These are phyloP conservation scores for Pecoramyces ruminantium DNA, from an alignment of 192 early-diverging fungal genomes.

Conservation along the genomic window DNA sequence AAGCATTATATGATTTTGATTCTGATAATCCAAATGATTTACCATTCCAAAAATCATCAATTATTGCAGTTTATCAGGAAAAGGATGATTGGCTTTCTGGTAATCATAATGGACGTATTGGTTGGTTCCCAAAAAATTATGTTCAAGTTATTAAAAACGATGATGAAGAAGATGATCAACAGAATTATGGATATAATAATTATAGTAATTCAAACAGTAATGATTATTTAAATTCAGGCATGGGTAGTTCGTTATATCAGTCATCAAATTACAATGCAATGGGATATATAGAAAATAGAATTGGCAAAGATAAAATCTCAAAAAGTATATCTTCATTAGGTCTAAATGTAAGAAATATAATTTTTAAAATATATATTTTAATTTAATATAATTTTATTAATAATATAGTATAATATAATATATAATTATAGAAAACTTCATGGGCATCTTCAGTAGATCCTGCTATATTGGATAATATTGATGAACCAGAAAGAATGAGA, in stretches of 20 bases:
- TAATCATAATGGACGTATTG: constrained; percentile 15
- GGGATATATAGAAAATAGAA: too few relatives aligned
- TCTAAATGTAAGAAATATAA: too few relatives aligned
- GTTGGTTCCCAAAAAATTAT: constrained; percentile 48
- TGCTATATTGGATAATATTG: constrained; percentile 16
- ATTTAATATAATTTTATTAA: too few relatives aligned
- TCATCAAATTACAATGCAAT: neutral
- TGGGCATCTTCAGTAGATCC: constrained; percentile 32
- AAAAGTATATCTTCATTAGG: too few relatives aligned
- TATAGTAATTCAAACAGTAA: neutral
- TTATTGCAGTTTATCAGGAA: constrained; percentile 36
- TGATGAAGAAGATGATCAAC: constrained; percentile 6
- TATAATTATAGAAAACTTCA: neutral
- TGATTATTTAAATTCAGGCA: neutral
- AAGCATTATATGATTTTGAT: constrained; percentile 24
- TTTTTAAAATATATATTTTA: too few relatives aligned
- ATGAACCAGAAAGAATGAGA: constrained; percentile 47
- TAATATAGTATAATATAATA: neutral
- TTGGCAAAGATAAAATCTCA: too few relatives aligned
- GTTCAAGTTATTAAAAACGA: constrained; percentile 8
- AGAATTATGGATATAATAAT: neutral
- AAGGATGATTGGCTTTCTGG: constrained; percentile 54
- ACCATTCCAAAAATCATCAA: constrained; percentile 19
- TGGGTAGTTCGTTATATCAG: constrained; percentile 3
- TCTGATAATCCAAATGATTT: constrained; percentile 32